Evolutionary conservation across 495 filamentous ascomycete species (phyloP).

Genomic region (Penicillium odoratum): DNA sequence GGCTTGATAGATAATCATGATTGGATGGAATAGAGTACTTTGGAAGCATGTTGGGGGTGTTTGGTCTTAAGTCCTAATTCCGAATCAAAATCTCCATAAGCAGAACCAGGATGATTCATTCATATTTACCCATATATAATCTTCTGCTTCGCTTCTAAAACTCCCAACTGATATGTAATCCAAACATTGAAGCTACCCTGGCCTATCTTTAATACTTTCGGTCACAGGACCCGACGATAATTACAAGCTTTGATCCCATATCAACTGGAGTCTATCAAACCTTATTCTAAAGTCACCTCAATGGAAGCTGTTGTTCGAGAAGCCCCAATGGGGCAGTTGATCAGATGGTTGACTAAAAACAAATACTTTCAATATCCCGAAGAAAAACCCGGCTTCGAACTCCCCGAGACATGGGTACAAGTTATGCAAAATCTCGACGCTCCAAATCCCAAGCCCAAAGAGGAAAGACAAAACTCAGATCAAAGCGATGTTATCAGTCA

Average conservation of each 20-base stretch:
- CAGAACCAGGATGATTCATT: not conserved
- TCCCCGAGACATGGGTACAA: constrained; percentile 46
- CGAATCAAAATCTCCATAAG: not conserved
- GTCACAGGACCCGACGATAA: not conserved
- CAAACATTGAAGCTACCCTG: too few relatives aligned
- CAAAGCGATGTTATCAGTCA: constrained; percentile 18
- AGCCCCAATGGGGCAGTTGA: constrained; percentile 53
- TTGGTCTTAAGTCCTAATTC: constrained; percentile 3
- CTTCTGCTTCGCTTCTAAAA: not conserved
- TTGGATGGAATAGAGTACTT: not conserved
- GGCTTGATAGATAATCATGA: not conserved
- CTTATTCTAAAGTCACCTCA: not conserved
- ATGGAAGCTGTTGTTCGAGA: constrained; percentile 45
- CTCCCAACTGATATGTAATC: too few relatives aligned
- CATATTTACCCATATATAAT: not conserved
- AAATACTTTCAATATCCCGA: constrained; percentile 55
- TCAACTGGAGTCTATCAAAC: not conserved
- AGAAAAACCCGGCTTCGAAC: constrained; percentile 51
- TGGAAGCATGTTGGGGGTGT: not conserved
- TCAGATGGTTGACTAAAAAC: constrained; percentile 51
- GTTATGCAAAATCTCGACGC: constrained; percentile 17
- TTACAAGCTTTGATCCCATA: not conserved
- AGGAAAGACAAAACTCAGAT: not conserved
- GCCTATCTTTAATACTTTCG: not conserved
- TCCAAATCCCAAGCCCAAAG: not conserved